A percentile compares a stretch with the other conserved stretches of the same genome.
Conservation (phyloP, 2,329 filamentous ascomycete genomes). For the Monosporascus sp. region DNA sequence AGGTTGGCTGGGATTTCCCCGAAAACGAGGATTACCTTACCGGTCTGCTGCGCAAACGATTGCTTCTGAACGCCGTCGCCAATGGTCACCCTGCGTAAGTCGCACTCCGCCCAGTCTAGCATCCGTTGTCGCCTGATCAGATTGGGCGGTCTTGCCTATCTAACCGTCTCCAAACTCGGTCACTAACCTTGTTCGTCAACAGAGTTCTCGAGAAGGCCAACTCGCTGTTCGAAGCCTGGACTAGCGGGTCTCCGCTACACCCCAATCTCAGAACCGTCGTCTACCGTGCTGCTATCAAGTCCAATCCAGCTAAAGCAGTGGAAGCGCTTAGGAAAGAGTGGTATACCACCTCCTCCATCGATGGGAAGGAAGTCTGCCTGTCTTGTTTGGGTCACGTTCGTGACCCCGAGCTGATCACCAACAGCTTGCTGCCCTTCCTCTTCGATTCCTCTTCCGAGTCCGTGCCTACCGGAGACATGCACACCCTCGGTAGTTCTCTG, state of each 20-base stretch:
- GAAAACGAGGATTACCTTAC: slow-evolving; percentile 75
- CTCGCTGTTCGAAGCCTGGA: slow-evolving; percentile 76
- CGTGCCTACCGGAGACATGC: slow-evolving; percentile 83
- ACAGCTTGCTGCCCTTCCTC: slow-evolving; percentile 69
- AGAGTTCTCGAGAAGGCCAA: slow-evolving; percentile 69
- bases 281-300: slow-evolving; percentile 71
- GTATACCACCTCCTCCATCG: slow-evolving; percentile 74
- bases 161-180: background rate
- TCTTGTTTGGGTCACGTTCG: slow-evolving; percentile 70
- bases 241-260: slow-evolving; percentile 64
- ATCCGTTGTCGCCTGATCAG: background rate
- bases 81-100: slow-evolving; percentile 70
- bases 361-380: slow-evolving; percentile 84
- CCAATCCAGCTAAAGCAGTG: slow-evolving; percentile 63
- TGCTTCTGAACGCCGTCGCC: slow-evolving; percentile 70
- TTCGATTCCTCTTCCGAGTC: slow-evolving; percentile 60
- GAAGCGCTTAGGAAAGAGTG: slow-evolving; percentile 81
- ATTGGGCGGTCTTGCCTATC: background rate
- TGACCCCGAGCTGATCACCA: slow-evolving; percentile 60
- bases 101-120: slow-evolving; percentile 2
- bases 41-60: slow-evolving; percentile 73
- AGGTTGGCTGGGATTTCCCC: slow-evolving; percentile 82
- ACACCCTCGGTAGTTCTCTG: slow-evolving; percentile 70
- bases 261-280: slow-evolving; percentile 76
- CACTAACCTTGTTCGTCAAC: slow-evolving; percentile 14